Base-by-base conservation (phyloP, 2,329 filamentous ascomycete genomes). In the Atkinsonella texensis region DNA sequence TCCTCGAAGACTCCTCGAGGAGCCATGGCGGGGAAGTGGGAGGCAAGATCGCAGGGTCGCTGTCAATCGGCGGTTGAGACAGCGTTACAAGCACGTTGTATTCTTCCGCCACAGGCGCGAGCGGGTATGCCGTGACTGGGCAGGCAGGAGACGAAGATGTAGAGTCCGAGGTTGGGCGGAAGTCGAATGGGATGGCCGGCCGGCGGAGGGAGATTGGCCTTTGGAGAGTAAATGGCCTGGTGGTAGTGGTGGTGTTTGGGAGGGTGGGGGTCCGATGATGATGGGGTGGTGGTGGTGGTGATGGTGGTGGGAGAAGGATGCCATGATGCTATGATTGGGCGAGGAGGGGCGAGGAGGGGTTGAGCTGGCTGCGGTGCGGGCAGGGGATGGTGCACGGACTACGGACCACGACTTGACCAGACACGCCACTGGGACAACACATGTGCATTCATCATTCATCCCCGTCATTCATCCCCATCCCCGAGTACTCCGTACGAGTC, bases 1-100 rank as follows among this genome's bases (percentile, higher is more conserved):
- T 89, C 85, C 65, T 90, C 85, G 67, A 86, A 86, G 60, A 71
- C 73, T 65, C 72, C 74, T 65, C 72, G 68, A 54, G 74, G 72
- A 64, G 73, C 70, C 76, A 79, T 79, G 62, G 54, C 55, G 58
- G 54, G 53, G 43, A 44, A 41, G 33, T 40, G 39, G n/a, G 35
- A 32, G 31, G 42, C 31, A 23, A 23, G 28, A 51, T 46, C 41
- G 33, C 48, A 35, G 38, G n/a, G 15, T 31, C 13, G 18, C 41
- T 28, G 20, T 46, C 40, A 44, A 52, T 52, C 44, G 45, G n/a
- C 31, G 35, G 40, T 46, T 32, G 23, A 33, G 17, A 17, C 38
- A 6, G 47, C 47, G 35, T 38, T 49, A 40, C 28, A 28, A 11
- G 28, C 12, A 35, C 49, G 49, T 42, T 7, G n/a, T 40, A n/a